These are phyloP conservation scores for Aaosphaeria arxii DNA, from an alignment of 2,329 filamentous ascomycete genomes.

Conservation along the genomic window DNA sequence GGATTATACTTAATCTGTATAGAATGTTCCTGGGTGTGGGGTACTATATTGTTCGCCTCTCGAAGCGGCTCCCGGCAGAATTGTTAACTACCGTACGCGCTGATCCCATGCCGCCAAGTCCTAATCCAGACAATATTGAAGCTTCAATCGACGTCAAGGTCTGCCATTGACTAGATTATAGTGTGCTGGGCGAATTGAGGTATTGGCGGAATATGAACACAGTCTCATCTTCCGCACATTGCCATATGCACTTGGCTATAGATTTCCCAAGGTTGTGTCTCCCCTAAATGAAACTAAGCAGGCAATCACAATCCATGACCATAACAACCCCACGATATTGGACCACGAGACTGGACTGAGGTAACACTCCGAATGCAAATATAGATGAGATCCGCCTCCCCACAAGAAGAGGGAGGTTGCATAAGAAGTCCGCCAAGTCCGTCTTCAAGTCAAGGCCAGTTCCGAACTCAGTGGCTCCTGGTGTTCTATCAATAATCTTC, in stretches of 20 bases:
- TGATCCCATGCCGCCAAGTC: slow-evolving; percentile 6
- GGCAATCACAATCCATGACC: slow-evolving; percentile 2
- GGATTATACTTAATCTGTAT: neutral
- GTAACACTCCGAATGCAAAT: neutral
- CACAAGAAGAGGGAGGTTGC: no score
- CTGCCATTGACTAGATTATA: neutral
- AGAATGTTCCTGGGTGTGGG: slow-evolving; percentile 6
- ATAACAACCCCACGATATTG: slow-evolving; percentile 8
- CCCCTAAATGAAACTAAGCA: slow-evolving; percentile 1
- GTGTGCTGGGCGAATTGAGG: neutral
- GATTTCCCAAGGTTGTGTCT: neutral
- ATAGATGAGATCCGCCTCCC: no score
- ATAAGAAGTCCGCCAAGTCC: no score
- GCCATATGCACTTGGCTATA: neutral
- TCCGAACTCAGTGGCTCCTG: no score
- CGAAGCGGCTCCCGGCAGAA: slow-evolving; percentile 7
- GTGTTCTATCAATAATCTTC: no score
- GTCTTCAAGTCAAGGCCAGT: no score
- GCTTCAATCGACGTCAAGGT: slow-evolving; percentile 15
- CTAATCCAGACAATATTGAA: slow-evolving; percentile 4
- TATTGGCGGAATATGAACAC: slow-evolving; percentile 8
- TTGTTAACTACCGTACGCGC: slow-evolving; percentile 6
- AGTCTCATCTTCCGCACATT: neutral
- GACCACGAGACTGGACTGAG: neutral
- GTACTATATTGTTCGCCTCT: slow-evolving; percentile 3